Base-by-base conservation (phyloP, 306 rosid species). In the Psophocarpus tetragonolobus region DNA sequence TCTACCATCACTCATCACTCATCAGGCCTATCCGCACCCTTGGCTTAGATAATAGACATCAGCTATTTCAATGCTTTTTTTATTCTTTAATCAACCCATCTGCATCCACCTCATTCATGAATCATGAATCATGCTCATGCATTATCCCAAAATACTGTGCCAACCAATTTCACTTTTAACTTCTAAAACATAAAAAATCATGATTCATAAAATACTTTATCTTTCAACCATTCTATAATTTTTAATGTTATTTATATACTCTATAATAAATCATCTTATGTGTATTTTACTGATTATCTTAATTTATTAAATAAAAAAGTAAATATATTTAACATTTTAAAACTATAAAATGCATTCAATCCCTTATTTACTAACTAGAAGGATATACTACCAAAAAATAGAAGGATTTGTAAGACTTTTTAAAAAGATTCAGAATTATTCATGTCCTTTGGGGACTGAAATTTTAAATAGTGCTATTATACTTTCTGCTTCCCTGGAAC, bases 1-100 rank as follows among this genome's bases (percentile, higher is more conserved):
- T 91, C 97, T 77, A 89, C 91, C 64, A 89, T 95, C 89, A n/a
- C n/a, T n/a, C n/a, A n/a, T n/a, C n/a, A n/a, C n/a, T n/a, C 64
- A 89, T 95, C 89, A 95, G 87, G 84, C 92, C 97, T 80, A 53
- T 95, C 85, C 96, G 92, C 64, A 86, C 68, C 74, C 93, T 92
- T 39, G 99, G 97, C 1, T 61, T 95, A 78, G 97, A 92, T 76
- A 82, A 92, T 71, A 62, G 99, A 89, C 45, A 92, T 95, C 36
- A 95, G 96, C 86, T 92, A 95, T 44, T 87, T 88, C 85, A 88
- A 90, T 83, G 97, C 95, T 2, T 24, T 20, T 68, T 50, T 50
- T 60, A 61, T 64, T 75, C 35, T 14, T 10, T 4, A 65, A 36
- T 14, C 12, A 38, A 38, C 57, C 39, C 20, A 38, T 73, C 18